Base-by-base conservation (phyloP, 768 basidiomycete genomes). In the Mycena haematopus region DNA sequence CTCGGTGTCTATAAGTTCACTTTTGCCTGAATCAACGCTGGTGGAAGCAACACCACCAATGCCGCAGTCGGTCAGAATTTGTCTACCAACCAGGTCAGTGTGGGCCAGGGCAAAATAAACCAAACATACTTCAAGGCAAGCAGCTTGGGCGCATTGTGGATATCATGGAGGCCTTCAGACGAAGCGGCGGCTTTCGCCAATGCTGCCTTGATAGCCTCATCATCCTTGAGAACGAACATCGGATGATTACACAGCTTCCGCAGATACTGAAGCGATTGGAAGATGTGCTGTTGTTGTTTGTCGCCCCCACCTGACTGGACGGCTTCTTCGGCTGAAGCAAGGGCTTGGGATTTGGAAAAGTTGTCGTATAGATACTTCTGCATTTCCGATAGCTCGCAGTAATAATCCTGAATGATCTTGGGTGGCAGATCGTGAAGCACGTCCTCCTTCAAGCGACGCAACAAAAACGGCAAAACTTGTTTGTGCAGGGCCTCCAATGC, bases 361-460 rank as follows among this genome's bases (percentile, higher is more conserved):
- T 96, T 91, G 71, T 99, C 97, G 72, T 99, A 99, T 19, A 99
- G 84, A 63, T 87, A 82, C 74, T 95, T 95, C 78, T 99, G 97
- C 21, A 99, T 77, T 0, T 95, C 92, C 0, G 96, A 98, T 3
- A 99, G 84, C 72, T 99, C 96, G 80, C 96, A 98, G 72, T 98
- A 96, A 74, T 99, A 99, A 74, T 99, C 97, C 75, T 99, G 97
- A 60, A 99, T 99, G 75, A 99, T 99, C 79, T 99, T 99, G 4
- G 97, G 97, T 1, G 97, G 97, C 2, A 99, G 80, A 72, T 99
- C 97, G 64, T 93, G 78, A 59, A 99, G 79, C 29, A 99, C 97
- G 71, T 99, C 95, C 77, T 99, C 97, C 74, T 99, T 99, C 73
- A 99, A 78, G 24, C 97, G 90, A 44, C 97, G 93, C 17, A 99